These are phyloP conservation scores for Penicillium vulpinum DNA, from an alignment of 2,329 filamentous ascomycete species.

Conservation along the genomic window DNA sequence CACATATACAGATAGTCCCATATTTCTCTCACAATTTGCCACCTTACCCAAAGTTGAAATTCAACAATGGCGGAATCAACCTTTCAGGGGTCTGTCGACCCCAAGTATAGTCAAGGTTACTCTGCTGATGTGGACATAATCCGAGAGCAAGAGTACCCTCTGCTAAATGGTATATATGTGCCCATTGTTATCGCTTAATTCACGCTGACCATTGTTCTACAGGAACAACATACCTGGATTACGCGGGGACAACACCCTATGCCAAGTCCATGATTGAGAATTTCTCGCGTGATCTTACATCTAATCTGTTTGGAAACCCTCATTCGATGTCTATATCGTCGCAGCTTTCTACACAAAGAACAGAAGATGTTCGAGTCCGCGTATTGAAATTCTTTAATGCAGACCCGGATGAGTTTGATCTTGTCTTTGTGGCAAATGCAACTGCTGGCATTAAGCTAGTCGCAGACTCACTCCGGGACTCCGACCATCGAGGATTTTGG, in stretches of 20 bases:
- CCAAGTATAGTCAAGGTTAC: constrained; percentile 35
- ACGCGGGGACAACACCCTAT: constrained; percentile 88
- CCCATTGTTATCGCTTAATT: background rate
- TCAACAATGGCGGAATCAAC: constrained; percentile 1
- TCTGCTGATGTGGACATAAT: constrained; percentile 50
- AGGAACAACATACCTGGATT: constrained; percentile 83
- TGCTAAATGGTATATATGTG: constrained; percentile 37
- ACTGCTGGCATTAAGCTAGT: constrained; percentile 89
- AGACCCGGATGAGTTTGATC: constrained; percentile 75
- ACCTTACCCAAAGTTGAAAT: background rate
- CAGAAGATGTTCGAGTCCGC: constrained; percentile 73
- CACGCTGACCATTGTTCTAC: constrained; percentile 5
- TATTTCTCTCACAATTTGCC: background rate
- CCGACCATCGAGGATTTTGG: constrained; percentile 65
- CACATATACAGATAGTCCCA: background rate
- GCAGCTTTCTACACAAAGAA: constrained; percentile 69
- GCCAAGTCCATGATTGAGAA: constrained; percentile 76
- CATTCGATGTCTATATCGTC: constrained; percentile 84
- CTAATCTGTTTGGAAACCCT: constrained; percentile 82
- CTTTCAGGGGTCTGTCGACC: background rate
- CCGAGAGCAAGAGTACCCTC: constrained; percentile 50
- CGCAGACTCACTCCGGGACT: constrained; percentile 70
- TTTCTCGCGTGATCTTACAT: constrained; percentile 76
- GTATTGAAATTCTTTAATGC: constrained; percentile 77
- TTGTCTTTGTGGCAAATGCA: constrained; percentile 90